Percentiles rank a stretch among this genome's conserved stretches.
Evolutionary conservation across 2,329 filamentous ascomycete species (phyloP).

Genomic region (Aspergillus sp.): DNA sequence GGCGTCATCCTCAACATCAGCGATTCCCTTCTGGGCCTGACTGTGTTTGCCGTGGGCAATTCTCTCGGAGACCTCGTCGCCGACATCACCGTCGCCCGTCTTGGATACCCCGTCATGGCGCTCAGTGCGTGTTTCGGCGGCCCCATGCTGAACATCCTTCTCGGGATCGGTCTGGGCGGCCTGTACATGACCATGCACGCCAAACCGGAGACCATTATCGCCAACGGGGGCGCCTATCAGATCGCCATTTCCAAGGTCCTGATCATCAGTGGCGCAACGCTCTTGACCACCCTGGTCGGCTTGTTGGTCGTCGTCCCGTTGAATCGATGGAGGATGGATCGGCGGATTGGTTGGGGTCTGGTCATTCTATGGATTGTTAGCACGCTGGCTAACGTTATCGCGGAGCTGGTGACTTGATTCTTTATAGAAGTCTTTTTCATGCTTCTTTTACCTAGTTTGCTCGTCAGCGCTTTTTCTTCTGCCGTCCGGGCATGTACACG

Average conservation of each 20-base stretch:
- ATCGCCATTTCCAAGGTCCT: constrained; percentile 83
- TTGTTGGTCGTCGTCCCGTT: constrained; percentile 77
- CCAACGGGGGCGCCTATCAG: constrained; percentile 60
- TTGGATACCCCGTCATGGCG: constrained; percentile 97
- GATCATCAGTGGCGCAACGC: constrained; percentile 77
- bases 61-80: constrained; percentile 91
- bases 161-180: constrained; percentile 90
- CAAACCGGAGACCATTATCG: constrained; percentile 11
- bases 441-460: neutral
- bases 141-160: constrained; percentile 93
- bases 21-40: constrained; percentile 90
- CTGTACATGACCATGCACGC: constrained; percentile 76
- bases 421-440: neutral
- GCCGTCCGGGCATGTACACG: no score
- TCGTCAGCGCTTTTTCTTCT: no score
- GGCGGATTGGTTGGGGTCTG: constrained; percentile 75
- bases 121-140: constrained; percentile 94
- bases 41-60: constrained; percentile 95
- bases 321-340: constrained; percentile 83
- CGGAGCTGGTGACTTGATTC: constrained; percentile 58
- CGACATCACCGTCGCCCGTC: constrained; percentile 86
- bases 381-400: constrained; percentile 75
- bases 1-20: constrained; percentile 90
- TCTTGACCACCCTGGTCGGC: constrained; percentile 75
- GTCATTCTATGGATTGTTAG: constrained; percentile 78